phyloP scores from a whole-genome alignment of 1,139 yeast genomes.

The Geotrichum macrosporum region DNA sequence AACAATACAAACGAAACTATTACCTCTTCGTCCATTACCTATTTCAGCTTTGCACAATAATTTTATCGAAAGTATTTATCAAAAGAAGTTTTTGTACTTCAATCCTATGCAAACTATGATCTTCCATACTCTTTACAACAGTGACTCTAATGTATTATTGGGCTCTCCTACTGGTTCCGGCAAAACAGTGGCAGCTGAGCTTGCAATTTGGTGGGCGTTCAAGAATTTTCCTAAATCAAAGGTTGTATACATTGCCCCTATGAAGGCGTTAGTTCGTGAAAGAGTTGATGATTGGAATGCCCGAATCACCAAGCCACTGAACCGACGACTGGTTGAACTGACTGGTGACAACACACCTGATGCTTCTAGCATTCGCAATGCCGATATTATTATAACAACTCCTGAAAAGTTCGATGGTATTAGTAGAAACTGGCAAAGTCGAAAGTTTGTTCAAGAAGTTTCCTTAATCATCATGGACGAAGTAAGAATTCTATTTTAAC shows the following conservation, averaged over 20 bases:
- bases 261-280: conserved; percentile 97
- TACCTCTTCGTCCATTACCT: conserved; percentile 83
- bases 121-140: conserved; percentile 81
- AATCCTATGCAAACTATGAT: conserved; percentile 99
- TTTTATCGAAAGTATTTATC: conserved; percentile 64
- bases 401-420: conserved; percentile 99
- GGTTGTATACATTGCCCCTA: conserved; percentile 94
- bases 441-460: conserved; percentile 86
- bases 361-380: conserved; percentile 75
- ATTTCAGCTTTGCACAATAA: conserved; percentile 69
- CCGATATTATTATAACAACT: conserved; percentile 90
- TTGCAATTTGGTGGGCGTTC: conserved; percentile 96
- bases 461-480: conserved; percentile 97
- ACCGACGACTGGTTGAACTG: conserved; percentile 70
- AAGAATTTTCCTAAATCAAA: conserved; percentile 74
- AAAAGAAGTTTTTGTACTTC: conserved; percentile 68
- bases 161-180: conserved; percentile 99
- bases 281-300: conserved; percentile 92
- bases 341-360: conserved; percentile 97
- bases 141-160: conserved; percentile 74
- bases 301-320: conserved; percentile 51
- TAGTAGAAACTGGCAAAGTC: conserved; percentile 95
- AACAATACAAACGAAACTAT: conserved; percentile 73
- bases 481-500: conserved; percentile 1
- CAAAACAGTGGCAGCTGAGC: conserved; percentile 92